Percentiles rank a stretch among this genome's conserved stretches.
These are phyloP conservation scores for Podila epicladia DNA, from an alignment of 192 early-diverging fungal genomes.

Conservation along the genomic window DNA sequence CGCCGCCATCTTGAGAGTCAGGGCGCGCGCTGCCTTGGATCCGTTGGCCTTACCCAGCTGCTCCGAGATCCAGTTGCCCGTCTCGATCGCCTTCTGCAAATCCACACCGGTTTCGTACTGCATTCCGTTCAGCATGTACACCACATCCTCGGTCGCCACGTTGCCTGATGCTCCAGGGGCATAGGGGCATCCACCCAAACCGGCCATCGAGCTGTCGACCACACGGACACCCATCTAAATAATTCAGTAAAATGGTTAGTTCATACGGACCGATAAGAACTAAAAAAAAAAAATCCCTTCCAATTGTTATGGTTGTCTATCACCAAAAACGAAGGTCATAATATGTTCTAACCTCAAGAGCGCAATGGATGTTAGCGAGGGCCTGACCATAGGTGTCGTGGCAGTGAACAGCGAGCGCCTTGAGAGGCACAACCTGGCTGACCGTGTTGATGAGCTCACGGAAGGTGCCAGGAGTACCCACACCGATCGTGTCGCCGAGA, in stretches of 20 bases:
- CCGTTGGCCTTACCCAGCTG: slow-evolving; percentile 75
- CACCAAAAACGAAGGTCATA: background rate
- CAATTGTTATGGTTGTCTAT: background rate
- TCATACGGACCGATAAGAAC: too few species aligned
- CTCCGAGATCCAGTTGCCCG: slow-evolving; percentile 92
- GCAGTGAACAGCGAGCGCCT: slow-evolving; percentile 89
- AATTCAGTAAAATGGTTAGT: background rate
- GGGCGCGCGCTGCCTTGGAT: slow-evolving; percentile 63
- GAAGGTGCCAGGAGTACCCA: slow-evolving; percentile 74
- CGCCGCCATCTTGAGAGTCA: slow-evolving; percentile 44
- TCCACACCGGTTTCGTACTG: slow-evolving; percentile 86
- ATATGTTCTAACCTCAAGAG: slow-evolving; percentile 64
- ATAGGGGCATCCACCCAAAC: slow-evolving; percentile 94
- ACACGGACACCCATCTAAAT: slow-evolving; percentile 84
- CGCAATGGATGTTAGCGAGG: slow-evolving; percentile 88
- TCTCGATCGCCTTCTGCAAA: slow-evolving; percentile 72
- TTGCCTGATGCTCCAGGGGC: slow-evolving; percentile 96
- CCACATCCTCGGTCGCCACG: slow-evolving; percentile 96
- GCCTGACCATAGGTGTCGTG: slow-evolving; percentile 99
- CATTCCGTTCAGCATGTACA: slow-evolving; percentile 90
- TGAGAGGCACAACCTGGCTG: slow-evolving; percentile 72
- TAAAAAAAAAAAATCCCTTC: background rate
- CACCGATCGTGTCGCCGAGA: slow-evolving; percentile 96
- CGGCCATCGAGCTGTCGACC: slow-evolving; percentile 93
- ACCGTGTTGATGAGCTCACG: slow-evolving; percentile 76